Evolutionary conservation across 164 flowering plant genomes (phyloP).

Genomic region (Akebia trifoliata): DNA sequence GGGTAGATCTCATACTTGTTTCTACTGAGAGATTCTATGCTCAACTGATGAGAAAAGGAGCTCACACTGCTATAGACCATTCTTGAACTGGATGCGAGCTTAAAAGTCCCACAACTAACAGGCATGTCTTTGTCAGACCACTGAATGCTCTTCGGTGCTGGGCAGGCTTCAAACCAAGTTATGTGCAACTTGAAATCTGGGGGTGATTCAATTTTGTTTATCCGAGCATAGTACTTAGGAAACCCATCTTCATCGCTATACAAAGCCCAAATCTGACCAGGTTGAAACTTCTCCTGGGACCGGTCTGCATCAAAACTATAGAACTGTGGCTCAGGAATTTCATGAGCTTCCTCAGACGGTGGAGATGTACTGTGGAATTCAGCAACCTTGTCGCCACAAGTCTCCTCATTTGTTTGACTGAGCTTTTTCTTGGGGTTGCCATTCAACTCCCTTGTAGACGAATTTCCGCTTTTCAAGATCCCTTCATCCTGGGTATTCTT

Average conservation of each 20-base stretch:
- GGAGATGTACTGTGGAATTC: slow-evolving; percentile 2
- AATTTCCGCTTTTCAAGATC: slow-evolving; percentile 9
- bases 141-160: slow-evolving; percentile 17
- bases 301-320: slow-evolving; percentile 37
- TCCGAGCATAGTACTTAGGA: slow-evolving; percentile 54
- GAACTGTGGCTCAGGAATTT: slow-evolving; percentile 48
- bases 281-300: slow-evolving; percentile 35
- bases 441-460: not conserved
- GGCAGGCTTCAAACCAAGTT: slow-evolving; percentile 34
- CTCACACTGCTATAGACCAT: slow-evolving; percentile 3
- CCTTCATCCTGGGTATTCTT: too few species aligned
- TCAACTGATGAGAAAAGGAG: slow-evolving; percentile 48
- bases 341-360: slow-evolving; percentile 10
- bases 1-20: slow-evolving; percentile 43
- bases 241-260: slow-evolving; percentile 53
- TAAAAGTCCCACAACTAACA: slow-evolving; percentile 54
- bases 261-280: slow-evolving; percentile 68
- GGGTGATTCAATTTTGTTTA: slow-evolving; percentile 24
- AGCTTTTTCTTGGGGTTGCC: not conserved
- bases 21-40: slow-evolving; percentile 15
- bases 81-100: not conserved
- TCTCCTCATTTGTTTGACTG: not conserved
- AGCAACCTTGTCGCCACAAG: not conserved
- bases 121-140: slow-evolving; percentile 47
- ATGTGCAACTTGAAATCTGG: slow-evolving; percentile 31